Evolutionary conservation across 768 basidiomycete species (phyloP).

Genomic region (Boletus speciosus): DNA sequence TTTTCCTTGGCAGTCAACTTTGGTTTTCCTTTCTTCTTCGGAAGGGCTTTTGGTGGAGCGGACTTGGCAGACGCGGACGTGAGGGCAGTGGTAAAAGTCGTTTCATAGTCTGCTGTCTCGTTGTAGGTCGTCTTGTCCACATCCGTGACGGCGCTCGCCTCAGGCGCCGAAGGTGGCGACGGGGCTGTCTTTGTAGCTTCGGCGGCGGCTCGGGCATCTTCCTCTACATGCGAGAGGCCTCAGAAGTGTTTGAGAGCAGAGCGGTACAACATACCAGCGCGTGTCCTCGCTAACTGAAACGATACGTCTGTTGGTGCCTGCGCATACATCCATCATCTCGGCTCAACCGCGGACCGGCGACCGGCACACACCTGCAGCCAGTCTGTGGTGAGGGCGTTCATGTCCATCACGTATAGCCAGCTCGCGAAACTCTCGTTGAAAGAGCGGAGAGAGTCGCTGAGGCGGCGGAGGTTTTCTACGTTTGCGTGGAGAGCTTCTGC

Average conservation of each 20-base stretch:
- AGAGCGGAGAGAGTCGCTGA: slow-evolving; percentile 71
- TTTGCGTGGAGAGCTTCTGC: slow-evolving; percentile 76
- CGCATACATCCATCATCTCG: neutral
- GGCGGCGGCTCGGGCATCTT: slow-evolving; percentile 50
- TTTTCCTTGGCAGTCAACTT: slow-evolving; percentile 78
- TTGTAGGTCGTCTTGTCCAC: slow-evolving; percentile 29
- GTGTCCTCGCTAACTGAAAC: slow-evolving; percentile 52
- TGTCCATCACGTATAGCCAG: slow-evolving; percentile 87
- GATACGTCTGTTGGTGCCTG: slow-evolving; percentile 62
- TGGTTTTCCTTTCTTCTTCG: slow-evolving; percentile 54
- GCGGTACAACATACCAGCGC: slow-evolving; percentile 48
- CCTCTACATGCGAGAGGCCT: slow-evolving; percentile 41
- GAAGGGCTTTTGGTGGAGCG: slow-evolving; percentile 40
- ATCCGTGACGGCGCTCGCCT: slow-evolving; percentile 19
- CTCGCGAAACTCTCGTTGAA: slow-evolving; percentile 95
- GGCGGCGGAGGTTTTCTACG: slow-evolving; percentile 61
- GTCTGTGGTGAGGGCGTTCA: slow-evolving; percentile 92
- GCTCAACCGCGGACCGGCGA: neutral
- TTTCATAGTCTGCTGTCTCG: slow-evolving; percentile 33
- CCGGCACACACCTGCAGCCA: slow-evolving; percentile 68
- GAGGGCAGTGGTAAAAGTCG: slow-evolving; percentile 29
- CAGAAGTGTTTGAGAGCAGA: neutral
- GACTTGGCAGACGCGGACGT: slow-evolving; percentile 34
- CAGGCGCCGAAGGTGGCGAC: slow-evolving; percentile 22
- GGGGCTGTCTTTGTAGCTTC: slow-evolving; percentile 48